phyloP scores from a whole-genome alignment of 2,329 filamentous ascomycete species.

The Xylariaceae sp. region DNA sequence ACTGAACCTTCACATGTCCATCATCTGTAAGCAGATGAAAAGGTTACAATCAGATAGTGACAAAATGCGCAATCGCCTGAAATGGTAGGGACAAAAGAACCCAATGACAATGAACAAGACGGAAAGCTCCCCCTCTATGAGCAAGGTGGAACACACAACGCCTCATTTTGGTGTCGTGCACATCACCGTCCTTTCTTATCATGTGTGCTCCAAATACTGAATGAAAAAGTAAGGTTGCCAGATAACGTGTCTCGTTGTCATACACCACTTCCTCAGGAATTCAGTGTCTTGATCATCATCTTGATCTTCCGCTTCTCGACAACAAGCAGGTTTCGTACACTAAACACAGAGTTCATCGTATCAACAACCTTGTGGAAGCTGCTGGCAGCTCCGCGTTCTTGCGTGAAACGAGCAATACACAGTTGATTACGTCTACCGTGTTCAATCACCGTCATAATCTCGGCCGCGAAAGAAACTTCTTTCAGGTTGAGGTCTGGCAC shows the following conservation, averaged over 20 bases:
- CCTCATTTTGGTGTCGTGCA: background rate
- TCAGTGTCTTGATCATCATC: conserved; percentile 76
- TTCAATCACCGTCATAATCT: conserved; percentile 89
- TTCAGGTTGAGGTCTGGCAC: conserved; percentile 76
- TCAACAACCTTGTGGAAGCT: conserved; percentile 86
- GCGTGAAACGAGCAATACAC: conserved; percentile 83
- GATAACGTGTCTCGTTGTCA: background rate
- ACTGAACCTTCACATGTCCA: background rate
- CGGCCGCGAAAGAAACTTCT: conserved; percentile 84
- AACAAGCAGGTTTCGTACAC: conserved; percentile 70
- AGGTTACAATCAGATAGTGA: background rate
- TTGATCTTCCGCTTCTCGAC: conserved; percentile 69
- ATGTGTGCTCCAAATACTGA: background rate
- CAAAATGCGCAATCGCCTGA: background rate
- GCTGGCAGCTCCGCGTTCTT: conserved; percentile 89
- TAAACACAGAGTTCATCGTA: conserved; percentile 73
- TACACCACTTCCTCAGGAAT: conserved; percentile 48
- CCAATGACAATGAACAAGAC: background rate
- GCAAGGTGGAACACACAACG: background rate
- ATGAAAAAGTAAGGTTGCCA: background rate
- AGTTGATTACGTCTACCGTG: conserved; percentile 79
- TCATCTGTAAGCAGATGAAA: background rate
- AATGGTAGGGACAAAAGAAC: background rate
- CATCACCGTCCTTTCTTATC: background rate
- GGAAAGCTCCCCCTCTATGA: background rate